Conservation (phyloP, 1,284 basidiomycete genomes). For the Marasmius oreades region DNA sequence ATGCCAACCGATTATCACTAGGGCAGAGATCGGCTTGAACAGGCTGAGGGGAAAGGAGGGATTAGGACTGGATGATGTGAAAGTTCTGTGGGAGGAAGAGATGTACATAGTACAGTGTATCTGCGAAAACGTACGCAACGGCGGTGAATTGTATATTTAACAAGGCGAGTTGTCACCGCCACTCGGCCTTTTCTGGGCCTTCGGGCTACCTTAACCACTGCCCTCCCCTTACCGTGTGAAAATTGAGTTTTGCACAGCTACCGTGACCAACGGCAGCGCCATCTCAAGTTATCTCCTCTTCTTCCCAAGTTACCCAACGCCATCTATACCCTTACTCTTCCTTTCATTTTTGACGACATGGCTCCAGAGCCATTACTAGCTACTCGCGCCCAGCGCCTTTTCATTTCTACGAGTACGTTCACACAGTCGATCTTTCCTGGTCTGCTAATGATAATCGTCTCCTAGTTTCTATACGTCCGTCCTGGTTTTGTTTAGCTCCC, state of each 20-base stretch:
- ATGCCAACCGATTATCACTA: conserved; percentile 27
- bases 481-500: neutral
- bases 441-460: neutral
- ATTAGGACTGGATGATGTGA: conserved; percentile 31
- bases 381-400: conserved; percentile 62
- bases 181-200: too few relatives aligned
- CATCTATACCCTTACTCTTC: neutral
- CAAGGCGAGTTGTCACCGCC: neutral
- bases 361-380: conserved; percentile 62
- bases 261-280: neutral
- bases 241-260: neutral
- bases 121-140: conserved; percentile 34
- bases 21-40: conserved; percentile 16
- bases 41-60: conserved; percentile 15
- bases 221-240: neutral
- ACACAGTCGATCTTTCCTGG: conserved; percentile 2
- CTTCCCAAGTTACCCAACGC: neutral
- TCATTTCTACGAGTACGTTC: conserved; percentile 58
- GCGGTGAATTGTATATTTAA: conserved; percentile 26
- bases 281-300: neutral
- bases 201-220: too few relatives aligned
- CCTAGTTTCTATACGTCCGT: conserved; percentile 46
- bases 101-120: conserved; percentile 48
- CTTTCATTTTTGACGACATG: conserved; percentile 36
- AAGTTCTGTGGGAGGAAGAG: conserved; percentile 46